phyloP scores from a whole-genome alignment of 345 rosid species.

The Rhizophora apiculata region DNA sequence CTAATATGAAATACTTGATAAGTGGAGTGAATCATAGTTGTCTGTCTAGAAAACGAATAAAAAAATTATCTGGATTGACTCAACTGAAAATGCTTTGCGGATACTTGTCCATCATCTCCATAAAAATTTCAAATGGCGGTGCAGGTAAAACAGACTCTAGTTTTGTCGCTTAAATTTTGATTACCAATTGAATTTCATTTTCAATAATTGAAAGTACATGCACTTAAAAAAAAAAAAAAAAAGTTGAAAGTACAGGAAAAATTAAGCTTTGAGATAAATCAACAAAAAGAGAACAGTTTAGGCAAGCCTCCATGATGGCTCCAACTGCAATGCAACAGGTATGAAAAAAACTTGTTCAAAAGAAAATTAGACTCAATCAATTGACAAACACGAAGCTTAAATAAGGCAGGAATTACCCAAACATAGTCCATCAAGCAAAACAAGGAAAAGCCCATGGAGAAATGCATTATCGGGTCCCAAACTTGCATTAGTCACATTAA shows the following conservation, averaged over 20 bases:
- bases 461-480: conserved; percentile 60
- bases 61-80: too few relatives aligned
- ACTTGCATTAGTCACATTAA: conserved; percentile 46
- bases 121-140: neutral
- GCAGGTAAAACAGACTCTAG: neutral
- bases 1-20: too few relatives aligned
- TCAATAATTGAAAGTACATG: neutral
- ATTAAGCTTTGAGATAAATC: too few relatives aligned
- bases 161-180: neutral
- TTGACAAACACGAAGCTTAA: neutral
- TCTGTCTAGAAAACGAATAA: too few relatives aligned
- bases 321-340: too few relatives aligned
- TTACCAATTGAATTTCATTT: neutral
- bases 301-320: too few relatives aligned
- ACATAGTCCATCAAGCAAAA: conserved; percentile 86
- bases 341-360: neutral
- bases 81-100: neutral
- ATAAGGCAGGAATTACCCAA: conserved; percentile 47
- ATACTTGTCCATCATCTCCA: neutral
- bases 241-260: too few relatives aligned
- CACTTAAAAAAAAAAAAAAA: too few relatives aligned
- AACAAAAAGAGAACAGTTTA: too few relatives aligned
- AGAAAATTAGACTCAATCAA: neutral
- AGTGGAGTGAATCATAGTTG: too few relatives aligned
- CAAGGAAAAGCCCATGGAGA: conserved; percentile 87